Evolutionary conservation across 139 green algal genomes (phyloP).

Genomic region (Picochlorum sp.): DNA sequence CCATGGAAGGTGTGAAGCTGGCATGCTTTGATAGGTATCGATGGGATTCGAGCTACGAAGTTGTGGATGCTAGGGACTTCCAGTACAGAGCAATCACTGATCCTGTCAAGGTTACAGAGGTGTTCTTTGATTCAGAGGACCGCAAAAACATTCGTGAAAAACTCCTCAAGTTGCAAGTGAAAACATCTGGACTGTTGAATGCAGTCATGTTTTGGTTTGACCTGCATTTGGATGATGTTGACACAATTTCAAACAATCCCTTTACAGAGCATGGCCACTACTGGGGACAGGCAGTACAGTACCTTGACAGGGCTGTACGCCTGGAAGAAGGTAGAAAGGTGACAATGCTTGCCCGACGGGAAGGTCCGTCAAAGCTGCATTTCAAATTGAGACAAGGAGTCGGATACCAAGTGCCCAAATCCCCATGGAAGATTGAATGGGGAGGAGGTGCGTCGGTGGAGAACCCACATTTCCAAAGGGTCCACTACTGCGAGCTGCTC

Average conservation of each 20-base stretch:
- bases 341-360: constrained; percentile 47
- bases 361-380: constrained; percentile 23
- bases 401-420: constrained; percentile 36
- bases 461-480: constrained; percentile 77
- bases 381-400: constrained; percentile 47
- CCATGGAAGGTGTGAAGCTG: constrained; percentile 52
- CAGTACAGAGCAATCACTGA: constrained; percentile 52
- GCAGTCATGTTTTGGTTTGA: constrained; percentile 75
- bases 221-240: constrained; percentile 60
- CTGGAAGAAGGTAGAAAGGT: constrained; percentile 29
- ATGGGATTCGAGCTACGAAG: constrained; percentile 56
- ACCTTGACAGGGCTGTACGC: constrained; percentile 43
- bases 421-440: constrained; percentile 76
- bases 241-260: constrained; percentile 6
- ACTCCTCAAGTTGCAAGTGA: constrained; percentile 52
- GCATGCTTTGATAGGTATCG: constrained; percentile 61
- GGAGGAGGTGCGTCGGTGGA: constrained; percentile 73
- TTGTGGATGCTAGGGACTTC: constrained; percentile 40
- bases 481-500: constrained; percentile 76
- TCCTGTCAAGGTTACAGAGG: constrained; percentile 48
- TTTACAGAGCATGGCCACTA: constrained; percentile 27
- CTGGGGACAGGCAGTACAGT: constrained; percentile 66
- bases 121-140: constrained; percentile 42
- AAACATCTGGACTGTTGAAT: constrained; percentile 51
- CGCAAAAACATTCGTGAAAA: constrained; percentile 37